Evolutionary conservation across 2,329 filamentous ascomycete genomes (phyloP).

Genomic region (Fusarium sp.): DNA sequence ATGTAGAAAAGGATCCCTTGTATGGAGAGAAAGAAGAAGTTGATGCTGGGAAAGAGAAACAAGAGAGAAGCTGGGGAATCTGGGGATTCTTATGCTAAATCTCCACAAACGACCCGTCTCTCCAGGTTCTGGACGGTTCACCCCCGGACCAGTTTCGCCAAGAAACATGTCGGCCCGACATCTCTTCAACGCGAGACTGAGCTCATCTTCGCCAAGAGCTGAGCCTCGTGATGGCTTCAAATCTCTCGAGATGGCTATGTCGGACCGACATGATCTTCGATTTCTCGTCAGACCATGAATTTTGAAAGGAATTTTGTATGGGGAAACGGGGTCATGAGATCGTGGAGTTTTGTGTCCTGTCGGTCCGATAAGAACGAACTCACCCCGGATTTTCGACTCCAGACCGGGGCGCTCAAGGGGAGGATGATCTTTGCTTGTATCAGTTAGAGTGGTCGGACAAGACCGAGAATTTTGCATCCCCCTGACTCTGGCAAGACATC

Average conservation of each 20-base stretch:
- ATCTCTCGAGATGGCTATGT: background rate
- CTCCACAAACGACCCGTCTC: slow-evolving; percentile 9
- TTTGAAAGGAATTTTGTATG: background rate
- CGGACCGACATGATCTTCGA: slow-evolving; percentile 13
- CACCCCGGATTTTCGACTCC: background rate
- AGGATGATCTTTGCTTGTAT: background rate
- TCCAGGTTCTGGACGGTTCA: background rate
- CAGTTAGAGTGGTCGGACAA: background rate
- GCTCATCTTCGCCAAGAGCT: slow-evolving; percentile 1
- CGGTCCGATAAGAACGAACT: background rate
- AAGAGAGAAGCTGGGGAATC: slow-evolving; percentile 6
- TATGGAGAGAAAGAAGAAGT: background rate
- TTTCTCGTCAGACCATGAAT: slow-evolving; percentile 1
- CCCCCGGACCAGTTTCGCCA: background rate
- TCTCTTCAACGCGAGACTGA: background rate
- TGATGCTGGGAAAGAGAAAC: background rate
- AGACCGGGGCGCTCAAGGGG: background rate
- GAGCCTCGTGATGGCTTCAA: slow-evolving; percentile 19
- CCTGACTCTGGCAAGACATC: background rate
- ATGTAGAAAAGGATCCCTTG: background rate
- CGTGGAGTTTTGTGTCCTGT: background rate
- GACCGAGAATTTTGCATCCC: background rate
- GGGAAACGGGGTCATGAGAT: background rate
- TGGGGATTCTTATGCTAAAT: slow-evolving; percentile 18
- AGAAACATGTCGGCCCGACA: slow-evolving; percentile 2